A percentile compares a stretch with the other conserved stretches of the same genome.
phyloP scores from a whole-genome alignment of 1,139 yeast species.

The Eremothecium sinecaudum region DNA sequence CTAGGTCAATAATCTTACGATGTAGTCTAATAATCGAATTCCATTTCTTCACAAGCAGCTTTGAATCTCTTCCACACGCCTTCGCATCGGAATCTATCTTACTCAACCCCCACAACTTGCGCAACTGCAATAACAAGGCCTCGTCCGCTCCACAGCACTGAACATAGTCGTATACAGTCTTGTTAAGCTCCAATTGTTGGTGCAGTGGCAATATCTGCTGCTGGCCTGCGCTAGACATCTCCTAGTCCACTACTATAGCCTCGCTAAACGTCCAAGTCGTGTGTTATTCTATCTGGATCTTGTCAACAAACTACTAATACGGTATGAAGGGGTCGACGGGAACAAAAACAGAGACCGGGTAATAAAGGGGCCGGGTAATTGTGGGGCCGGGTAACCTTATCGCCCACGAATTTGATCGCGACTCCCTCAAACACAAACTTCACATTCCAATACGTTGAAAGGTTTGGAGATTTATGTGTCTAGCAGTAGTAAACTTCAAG shows the following conservation, averaged over 20 bases:
- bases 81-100: slow-evolving; percentile 3
- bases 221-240: background rate
- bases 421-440: no score
- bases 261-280: no score
- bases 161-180: slow-evolving; percentile 7
- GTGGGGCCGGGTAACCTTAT: no score
- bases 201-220: slow-evolving; percentile 2
- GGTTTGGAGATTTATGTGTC: no score
- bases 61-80: slow-evolving; percentile 9
- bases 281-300: no score
- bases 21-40: slow-evolving; percentile 75
- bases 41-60: slow-evolving; percentile 79
- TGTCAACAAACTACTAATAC: no score
- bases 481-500: no score
- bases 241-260: background rate
- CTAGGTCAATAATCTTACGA: slow-evolving; percentile 56
- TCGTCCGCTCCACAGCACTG: slow-evolving; percentile 6
- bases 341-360: no score
- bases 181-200: slow-evolving; percentile 6
- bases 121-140: background rate
- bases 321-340: no score
- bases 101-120: slow-evolving; percentile 1
- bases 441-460: no score
- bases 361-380: no score
- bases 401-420: no score